phyloP scores from a whole-genome alignment of 164 flowering plant genomes.

The Magnolia changhungtana region DNA sequence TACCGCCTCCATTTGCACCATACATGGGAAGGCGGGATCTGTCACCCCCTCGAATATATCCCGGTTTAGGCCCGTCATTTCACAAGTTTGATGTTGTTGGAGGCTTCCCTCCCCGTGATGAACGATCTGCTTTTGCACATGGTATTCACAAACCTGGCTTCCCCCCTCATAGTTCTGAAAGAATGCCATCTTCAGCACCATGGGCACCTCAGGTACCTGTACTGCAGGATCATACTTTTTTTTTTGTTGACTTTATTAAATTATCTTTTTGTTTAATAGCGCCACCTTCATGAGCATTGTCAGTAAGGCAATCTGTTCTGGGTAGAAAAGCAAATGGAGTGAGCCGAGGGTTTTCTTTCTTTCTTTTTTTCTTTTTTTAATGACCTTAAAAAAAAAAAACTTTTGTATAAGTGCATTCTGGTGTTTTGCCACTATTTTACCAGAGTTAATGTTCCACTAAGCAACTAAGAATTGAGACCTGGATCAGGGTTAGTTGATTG shows the following conservation, averaged over 20 bases:
- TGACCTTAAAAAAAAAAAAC: too few relatives aligned
- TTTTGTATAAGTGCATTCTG: too few relatives aligned
- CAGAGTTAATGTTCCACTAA: too few relatives aligned
- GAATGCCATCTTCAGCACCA: constrained; percentile 43
- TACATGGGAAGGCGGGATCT: constrained; percentile 66
- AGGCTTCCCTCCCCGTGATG: constrained; percentile 58
- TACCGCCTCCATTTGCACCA: constrained; percentile 45
- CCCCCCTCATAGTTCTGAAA: constrained; percentile 60
- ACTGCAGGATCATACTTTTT: neutral
- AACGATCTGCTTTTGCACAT: constrained; percentile 56
- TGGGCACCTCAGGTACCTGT: constrained; percentile 73
- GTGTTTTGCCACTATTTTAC: too few relatives aligned
- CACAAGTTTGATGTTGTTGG: constrained; percentile 53
- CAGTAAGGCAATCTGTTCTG: too few relatives aligned
- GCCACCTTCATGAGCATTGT: too few relatives aligned
- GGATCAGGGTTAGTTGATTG: too few relatives aligned
- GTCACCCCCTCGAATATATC: constrained; percentile 65
- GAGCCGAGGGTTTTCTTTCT: too few relatives aligned
- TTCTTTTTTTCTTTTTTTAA: too few relatives aligned
- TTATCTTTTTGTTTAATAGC: too few relatives aligned
- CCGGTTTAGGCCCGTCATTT: constrained; percentile 52
- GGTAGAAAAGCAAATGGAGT: too few relatives aligned
- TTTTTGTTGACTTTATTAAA: neutral
- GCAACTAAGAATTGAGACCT: too few relatives aligned
- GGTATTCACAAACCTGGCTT: constrained; percentile 56